These are phyloP conservation scores for Starmerella stigmatis DNA, from an alignment of 805 yeast genomes.

Conservation along the genomic window DNA sequence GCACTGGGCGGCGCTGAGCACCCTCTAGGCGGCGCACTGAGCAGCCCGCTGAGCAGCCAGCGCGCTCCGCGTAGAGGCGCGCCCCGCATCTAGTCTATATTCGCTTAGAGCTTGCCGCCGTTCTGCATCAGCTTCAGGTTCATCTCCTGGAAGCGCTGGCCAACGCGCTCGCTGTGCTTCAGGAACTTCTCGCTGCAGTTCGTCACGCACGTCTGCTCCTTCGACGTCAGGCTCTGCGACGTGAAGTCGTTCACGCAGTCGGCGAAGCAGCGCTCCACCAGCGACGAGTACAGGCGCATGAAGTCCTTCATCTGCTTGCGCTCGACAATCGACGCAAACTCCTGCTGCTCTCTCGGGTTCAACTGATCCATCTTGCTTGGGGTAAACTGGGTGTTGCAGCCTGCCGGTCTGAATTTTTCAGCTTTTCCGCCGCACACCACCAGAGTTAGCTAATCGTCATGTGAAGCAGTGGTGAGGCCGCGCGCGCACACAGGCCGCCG, in stretches of 20 bases:
- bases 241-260: conserved; percentile 99
- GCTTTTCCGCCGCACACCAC: background rate
- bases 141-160: conserved; percentile 97
- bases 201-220: conserved; percentile 76
- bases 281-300: conserved; percentile 90
- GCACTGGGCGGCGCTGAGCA: too few relatives aligned
- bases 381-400: background rate
- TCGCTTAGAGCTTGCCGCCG: conserved; percentile 19
- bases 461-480: too few relatives aligned
- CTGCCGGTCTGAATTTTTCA: conserved; percentile 4
- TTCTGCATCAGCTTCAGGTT: conserved; percentile 36
- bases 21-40: too few relatives aligned
- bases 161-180: conserved; percentile 96
- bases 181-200: conserved; percentile 95
- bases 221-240: conserved; percentile 70
- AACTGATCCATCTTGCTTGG: conserved; percentile 67
- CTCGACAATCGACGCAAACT: conserved; percentile 89
- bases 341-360: conserved; percentile 92
- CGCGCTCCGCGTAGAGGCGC: too few relatives aligned
- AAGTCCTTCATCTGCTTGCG: conserved; percentile 98
- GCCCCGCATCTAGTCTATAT: too few relatives aligned
- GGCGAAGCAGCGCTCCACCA: conserved; percentile 92
- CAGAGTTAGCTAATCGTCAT: conserved; percentile 4
- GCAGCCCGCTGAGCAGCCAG: too few relatives aligned
- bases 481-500: too few relatives aligned